These are phyloP conservation scores for Podospora didyma DNA, from an alignment of 495 filamentous ascomycete genomes.

Conservation along the genomic window DNA sequence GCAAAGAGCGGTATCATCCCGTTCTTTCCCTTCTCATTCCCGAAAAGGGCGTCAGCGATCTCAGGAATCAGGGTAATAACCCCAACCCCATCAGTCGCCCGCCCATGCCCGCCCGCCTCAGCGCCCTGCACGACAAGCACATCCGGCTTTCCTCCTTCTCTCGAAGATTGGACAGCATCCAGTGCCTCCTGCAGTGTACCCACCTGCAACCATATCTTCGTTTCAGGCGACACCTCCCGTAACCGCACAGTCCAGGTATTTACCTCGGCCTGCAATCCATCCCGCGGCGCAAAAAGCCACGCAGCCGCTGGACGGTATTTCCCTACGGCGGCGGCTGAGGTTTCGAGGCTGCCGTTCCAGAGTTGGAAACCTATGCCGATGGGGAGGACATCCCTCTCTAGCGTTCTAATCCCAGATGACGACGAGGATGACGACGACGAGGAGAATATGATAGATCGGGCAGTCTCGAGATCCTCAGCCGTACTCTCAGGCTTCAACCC, in stretches of 20 bases:
- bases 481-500: conserved; percentile 73
- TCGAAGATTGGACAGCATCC: too few relatives aligned
- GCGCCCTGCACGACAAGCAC: conserved; percentile 69
- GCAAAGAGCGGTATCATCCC: conserved; percentile 93
- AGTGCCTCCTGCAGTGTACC: conserved; percentile 56
- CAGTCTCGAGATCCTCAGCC: conserved; percentile 78
- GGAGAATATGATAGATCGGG: conserved; percentile 46
- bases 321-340: conserved; percentile 39
- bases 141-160: too few relatives aligned
- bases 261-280: conserved; percentile 43
- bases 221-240: conserved; percentile 48
- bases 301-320: conserved; percentile 56
- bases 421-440: conserved; percentile 58
- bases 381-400: conserved; percentile 70
- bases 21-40: too few relatives aligned
- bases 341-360: conserved; percentile 68
- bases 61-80: conserved; percentile 82
- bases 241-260: conserved; percentile 52
- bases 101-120: conserved; percentile 66
- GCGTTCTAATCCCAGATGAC: conserved; percentile 70
- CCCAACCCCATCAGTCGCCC: conserved; percentile 84
- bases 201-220: conserved; percentile 75
- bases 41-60: conserved; percentile 71
- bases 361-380: conserved; percentile 89
- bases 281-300: conserved; percentile 65